These are phyloP conservation scores for Volutella citrinella DNA, from an alignment of 2,329 filamentous ascomycete genomes.

Conservation along the genomic window DNA sequence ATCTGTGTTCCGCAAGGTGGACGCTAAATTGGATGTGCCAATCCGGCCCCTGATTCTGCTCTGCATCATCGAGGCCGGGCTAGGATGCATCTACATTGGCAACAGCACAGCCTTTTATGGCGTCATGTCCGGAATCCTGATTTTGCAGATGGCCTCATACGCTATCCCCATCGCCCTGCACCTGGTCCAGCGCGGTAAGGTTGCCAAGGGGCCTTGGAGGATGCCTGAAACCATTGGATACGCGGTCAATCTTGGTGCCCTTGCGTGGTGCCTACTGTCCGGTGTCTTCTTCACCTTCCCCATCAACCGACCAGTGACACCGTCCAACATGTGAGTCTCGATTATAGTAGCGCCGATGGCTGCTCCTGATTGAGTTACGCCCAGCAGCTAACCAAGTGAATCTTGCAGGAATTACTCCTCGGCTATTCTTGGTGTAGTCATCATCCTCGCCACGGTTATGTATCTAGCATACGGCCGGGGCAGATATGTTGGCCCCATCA, in stretches of 20 bases:
- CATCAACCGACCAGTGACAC: slow-evolving; percentile 1
- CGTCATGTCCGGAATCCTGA: slow-evolving; percentile 2
- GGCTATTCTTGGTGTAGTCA: not conserved
- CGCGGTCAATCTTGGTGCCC: not conserved
- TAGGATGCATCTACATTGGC: slow-evolving; percentile 5
- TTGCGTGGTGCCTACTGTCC: slow-evolving; percentile 2
- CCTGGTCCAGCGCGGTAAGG: slow-evolving; percentile 1
- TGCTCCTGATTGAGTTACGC: too few species aligned
- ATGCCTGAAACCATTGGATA: slow-evolving; percentile 1
- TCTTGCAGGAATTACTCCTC: slow-evolving; percentile 6
- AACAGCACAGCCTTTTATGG: slow-evolving; percentile 7
- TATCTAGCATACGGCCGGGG: slow-evolving; percentile 3
- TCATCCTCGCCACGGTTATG: not conserved
- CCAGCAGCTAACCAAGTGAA: too few species aligned
- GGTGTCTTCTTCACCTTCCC: slow-evolving; percentile 4
- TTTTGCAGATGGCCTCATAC: slow-evolving; percentile 5
- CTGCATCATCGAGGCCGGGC: not conserved
- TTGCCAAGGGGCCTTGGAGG: slow-evolving; percentile 4
- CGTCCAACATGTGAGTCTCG: slow-evolving; percentile 1
- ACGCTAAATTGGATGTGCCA: slow-evolving; percentile 6
- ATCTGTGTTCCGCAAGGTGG: slow-evolving; percentile 1
- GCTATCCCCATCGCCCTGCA: slow-evolving; percentile 5
- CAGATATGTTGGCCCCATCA: not conserved
- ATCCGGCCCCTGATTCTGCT: slow-evolving; percentile 1
- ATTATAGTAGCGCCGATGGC: too few species aligned